Conservation (phyloP, 1,139 yeast genomes). For the Pichia inconspicua region DNA sequence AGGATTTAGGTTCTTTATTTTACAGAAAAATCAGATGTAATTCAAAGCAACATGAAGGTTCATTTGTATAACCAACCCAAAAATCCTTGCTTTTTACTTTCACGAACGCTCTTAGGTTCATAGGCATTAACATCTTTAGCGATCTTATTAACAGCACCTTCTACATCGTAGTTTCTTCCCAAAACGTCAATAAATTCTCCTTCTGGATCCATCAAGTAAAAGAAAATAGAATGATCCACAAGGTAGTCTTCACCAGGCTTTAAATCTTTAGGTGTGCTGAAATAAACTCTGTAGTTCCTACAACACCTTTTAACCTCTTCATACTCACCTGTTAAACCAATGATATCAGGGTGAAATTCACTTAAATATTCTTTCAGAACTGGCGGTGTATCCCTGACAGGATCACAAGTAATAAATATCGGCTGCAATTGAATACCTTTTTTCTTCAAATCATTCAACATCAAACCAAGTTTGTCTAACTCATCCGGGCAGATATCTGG, state of each 20-base stretch:
- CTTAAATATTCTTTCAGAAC: slow-evolving; percentile 67
- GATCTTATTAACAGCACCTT: slow-evolving; percentile 73
- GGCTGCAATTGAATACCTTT: slow-evolving; percentile 65
- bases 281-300: slow-evolving; percentile 84
- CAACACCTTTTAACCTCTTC: slow-evolving; percentile 78
- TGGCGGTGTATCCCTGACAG: slow-evolving; percentile 85
- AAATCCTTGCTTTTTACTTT: slow-evolving; percentile 48
- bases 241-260: slow-evolving; percentile 94
- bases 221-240: slow-evolving; percentile 94
- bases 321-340: slow-evolving; percentile 88
- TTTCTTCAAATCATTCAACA: slow-evolving; percentile 59
- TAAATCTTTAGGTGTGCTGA: slow-evolving; percentile 88
- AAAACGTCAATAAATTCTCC: slow-evolving; percentile 91
- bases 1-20: neutral
- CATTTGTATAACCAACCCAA: slow-evolving; percentile 29
- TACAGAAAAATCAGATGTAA: neutral
- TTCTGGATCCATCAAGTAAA: slow-evolving; percentile 93
- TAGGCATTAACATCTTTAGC: slow-evolving; percentile 70
- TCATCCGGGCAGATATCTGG: slow-evolving; percentile 99
- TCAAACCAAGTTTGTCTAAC: slow-evolving; percentile 77
- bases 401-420: slow-evolving; percentile 90
- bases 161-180: slow-evolving; percentile 82
- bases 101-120: slow-evolving; percentile 59
- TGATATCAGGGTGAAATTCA: slow-evolving; percentile 82
- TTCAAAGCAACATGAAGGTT: neutral